These are phyloP conservation scores for Blastobotrys muscicola DNA, from an alignment of 805 yeast genomes.

Conservation along the genomic window DNA sequence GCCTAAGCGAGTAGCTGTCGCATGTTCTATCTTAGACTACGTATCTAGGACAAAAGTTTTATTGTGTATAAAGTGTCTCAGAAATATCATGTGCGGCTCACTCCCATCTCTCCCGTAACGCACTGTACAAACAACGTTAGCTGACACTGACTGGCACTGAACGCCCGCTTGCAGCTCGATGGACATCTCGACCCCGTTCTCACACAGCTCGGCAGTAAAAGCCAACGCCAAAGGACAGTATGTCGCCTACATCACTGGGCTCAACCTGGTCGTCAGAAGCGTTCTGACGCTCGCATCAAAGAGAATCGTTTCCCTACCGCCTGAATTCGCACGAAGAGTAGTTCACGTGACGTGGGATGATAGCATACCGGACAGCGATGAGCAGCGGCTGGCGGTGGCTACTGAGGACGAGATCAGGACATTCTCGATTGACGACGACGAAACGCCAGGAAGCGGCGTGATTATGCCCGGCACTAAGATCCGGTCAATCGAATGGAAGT, in stretches of 20 bases:
- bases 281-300: constrained; percentile 12
- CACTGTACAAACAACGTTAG: neutral
- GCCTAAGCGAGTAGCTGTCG: neutral
- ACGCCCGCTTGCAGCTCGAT: neutral
- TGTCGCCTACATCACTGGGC: constrained; percentile 14
- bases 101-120: neutral
- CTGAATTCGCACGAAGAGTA: constrained; percentile 8
- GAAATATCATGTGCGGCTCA: neutral
- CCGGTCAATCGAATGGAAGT: constrained; percentile 12
- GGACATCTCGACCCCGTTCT: constrained; percentile 7
- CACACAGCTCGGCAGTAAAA: constrained; percentile 10
- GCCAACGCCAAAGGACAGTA: constrained; percentile 11
- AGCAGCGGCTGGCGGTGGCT: constrained; percentile 15
- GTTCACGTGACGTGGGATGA: constrained; percentile 14
- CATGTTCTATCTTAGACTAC: neutral
- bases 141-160: neutral
- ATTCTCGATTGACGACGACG: constrained; percentile 7
- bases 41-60: neutral
- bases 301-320: constrained; percentile 7
- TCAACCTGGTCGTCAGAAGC: constrained; percentile 13
- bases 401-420: constrained; percentile 8
- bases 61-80: neutral
- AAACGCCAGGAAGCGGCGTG: too few relatives aligned
- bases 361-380: constrained; percentile 5
- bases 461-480: too few relatives aligned